Evolutionary conservation across 345 rosid genomes (phyloP).

Genomic region (Excoecaria agallocha): DNA sequence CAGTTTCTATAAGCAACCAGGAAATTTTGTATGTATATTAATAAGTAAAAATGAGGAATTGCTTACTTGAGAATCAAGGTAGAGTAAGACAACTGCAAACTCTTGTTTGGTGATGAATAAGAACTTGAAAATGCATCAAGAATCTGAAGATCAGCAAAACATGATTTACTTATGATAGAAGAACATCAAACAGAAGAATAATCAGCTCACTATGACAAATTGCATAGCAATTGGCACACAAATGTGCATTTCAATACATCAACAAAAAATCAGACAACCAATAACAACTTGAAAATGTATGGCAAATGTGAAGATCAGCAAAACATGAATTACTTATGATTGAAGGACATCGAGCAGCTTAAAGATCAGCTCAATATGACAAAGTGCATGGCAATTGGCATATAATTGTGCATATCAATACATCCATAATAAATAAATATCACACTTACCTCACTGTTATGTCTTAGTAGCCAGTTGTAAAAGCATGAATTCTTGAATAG

Average conservation of each 20-base stretch:
- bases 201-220: background rate
- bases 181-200: no score
- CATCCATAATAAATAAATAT: background rate
- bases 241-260: no score
- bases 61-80: slow-evolving; percentile 90
- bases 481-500: slow-evolving; percentile 72
- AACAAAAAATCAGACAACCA: no score
- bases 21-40: background rate
- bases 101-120: slow-evolving; percentile 79
- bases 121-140: slow-evolving; percentile 86
- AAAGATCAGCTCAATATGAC: background rate
- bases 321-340: background rate
- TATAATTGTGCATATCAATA: background rate
- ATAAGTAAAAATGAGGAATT: slow-evolving; percentile 11
- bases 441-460: slow-evolving; percentile 64
- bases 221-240: background rate
- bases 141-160: slow-evolving; percentile 52
- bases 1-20: background rate
- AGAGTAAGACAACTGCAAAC: slow-evolving; percentile 81
- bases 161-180: background rate
- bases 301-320: slow-evolving; percentile 67
- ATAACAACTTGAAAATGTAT: slow-evolving; percentile 74
- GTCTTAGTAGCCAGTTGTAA: slow-evolving; percentile 69
- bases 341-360: background rate
- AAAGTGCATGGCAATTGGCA: background rate